phyloP scores from a whole-genome alignment of 2,329 filamentous ascomycete genomes.

The Alternaria angustiovoidea region DNA sequence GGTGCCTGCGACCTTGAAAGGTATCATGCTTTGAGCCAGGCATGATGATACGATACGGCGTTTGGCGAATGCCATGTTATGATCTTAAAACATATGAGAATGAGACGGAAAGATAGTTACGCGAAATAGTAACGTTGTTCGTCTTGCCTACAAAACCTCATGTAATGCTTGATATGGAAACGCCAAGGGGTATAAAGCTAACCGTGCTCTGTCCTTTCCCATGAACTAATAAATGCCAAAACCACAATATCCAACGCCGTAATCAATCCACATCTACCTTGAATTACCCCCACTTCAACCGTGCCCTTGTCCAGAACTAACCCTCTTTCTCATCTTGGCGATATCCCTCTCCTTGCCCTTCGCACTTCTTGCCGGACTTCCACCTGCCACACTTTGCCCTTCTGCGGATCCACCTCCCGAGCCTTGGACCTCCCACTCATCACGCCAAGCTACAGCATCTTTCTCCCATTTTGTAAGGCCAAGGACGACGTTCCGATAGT shows the following conservation, averaged over 20 bases:
- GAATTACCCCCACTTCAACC: background rate
- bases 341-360: slow-evolving; percentile 28
- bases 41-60: background rate
- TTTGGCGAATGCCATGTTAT: background rate
- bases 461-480: background rate
- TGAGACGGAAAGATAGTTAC: background rate
- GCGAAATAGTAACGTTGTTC: slow-evolving; percentile 1
- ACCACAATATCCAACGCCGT: background rate
- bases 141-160: background rate
- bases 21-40: background rate
- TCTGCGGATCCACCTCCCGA: slow-evolving; percentile 22
- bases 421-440: slow-evolving; percentile 22
- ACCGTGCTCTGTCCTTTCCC: background rate
- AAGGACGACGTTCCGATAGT: slow-evolving; percentile 41
- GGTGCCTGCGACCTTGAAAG: background rate
- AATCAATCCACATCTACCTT: accelerated
- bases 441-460: slow-evolving; percentile 27
- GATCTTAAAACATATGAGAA: slow-evolving; percentile 1
- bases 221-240: background rate
- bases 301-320: slow-evolving; percentile 11
- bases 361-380: slow-evolving; percentile 24
- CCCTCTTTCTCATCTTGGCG: slow-evolving; percentile 22
- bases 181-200: slow-evolving; percentile 18
- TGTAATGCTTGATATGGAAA: background rate
- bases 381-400: slow-evolving; percentile 1